These are phyloP conservation scores for Tolypocladium paradoxum DNA, from an alignment of 2,329 filamentous ascomycete genomes.

Conservation along the genomic window DNA sequence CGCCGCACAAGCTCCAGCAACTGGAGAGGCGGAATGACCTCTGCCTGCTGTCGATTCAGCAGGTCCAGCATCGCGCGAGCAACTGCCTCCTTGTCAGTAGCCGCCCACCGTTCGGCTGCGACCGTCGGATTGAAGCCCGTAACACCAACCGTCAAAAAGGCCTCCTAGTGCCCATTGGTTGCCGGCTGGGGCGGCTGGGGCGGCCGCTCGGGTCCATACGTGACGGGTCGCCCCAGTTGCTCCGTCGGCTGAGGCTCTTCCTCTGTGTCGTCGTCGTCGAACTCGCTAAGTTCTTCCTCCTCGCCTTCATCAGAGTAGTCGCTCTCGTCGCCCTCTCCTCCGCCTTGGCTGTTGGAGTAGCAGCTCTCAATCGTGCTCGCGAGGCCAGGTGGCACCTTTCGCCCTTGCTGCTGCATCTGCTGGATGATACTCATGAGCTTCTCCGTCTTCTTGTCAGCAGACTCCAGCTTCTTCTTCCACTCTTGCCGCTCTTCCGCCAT, in stretches of 20 bases:
- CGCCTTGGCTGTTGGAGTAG: conserved; percentile 43
- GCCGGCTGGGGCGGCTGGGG: conserved; percentile 22
- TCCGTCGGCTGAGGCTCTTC: conserved; percentile 32
- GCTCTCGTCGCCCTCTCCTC: conserved; percentile 46
- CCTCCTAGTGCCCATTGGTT: conserved; percentile 34
- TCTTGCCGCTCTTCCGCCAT: conserved; percentile 94
- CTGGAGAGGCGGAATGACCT: background rate
- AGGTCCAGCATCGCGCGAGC: background rate
- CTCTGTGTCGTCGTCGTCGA: conserved; percentile 52
- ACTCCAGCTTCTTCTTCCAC: conserved; percentile 55
- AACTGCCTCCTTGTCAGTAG: background rate
- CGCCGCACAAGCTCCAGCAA: background rate
- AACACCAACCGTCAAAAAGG: conserved; percentile 7
- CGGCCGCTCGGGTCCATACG: conserved; percentile 38
- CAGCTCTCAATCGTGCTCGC: conserved; percentile 47
- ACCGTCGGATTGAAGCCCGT: background rate
- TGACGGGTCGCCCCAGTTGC: conserved; percentile 22
- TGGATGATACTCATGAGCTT: conserved; percentile 92
- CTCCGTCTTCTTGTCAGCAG: conserved; percentile 61
- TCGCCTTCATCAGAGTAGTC: conserved; percentile 55
- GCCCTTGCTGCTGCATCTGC: conserved; percentile 90
- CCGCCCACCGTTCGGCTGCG: background rate
- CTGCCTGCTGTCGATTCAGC: background rate
- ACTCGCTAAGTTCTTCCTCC: conserved; percentile 52
- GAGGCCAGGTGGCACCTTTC: conserved; percentile 59